Evolutionary conservation across 202 grass and related monocot genomes (phyloP).

Genomic region (Dendrocalamus latiflorus): DNA sequence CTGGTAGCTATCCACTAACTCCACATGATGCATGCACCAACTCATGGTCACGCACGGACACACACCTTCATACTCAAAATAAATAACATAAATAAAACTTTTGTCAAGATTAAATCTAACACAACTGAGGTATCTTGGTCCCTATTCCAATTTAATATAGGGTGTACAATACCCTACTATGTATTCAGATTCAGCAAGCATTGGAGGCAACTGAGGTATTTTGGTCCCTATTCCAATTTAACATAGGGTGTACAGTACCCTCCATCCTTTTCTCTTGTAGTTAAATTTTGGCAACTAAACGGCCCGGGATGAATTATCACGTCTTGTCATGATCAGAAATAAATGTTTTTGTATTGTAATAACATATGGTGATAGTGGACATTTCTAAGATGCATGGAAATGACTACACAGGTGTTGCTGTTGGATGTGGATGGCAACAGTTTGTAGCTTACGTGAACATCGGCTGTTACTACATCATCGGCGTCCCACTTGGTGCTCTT

Average conservation of each 20-base stretch:
- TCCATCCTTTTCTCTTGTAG: not conserved
- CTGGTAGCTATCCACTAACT: too few relatives aligned
- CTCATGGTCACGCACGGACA: too few relatives aligned
- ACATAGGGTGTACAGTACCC: not conserved
- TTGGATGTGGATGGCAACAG: conserved; percentile 92
- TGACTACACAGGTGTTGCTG: conserved; percentile 78
- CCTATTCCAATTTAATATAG: not conserved
- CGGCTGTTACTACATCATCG: conserved; percentile 75
- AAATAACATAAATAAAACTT: too few relatives aligned
- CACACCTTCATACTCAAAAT: too few relatives aligned
- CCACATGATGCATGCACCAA: too few relatives aligned
- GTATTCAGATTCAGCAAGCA: not conserved
- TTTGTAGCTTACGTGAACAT: too few relatives aligned
- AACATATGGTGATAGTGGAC: not conserved
- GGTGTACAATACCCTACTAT: not conserved
- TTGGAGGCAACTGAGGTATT: not conserved
- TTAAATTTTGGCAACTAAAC: not conserved
- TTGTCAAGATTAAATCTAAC: too few relatives aligned
- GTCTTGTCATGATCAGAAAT: not conserved
- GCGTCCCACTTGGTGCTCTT: conserved; percentile 62
- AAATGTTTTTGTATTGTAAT: not conserved
- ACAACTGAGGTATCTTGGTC: not conserved
- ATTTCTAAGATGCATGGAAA: not conserved
- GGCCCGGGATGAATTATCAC: not conserved
- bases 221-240: not conserved